Evolutionary conservation across 73 alveolate species (phyloP).

Genomic region (Halteria grandinella): DNA sequence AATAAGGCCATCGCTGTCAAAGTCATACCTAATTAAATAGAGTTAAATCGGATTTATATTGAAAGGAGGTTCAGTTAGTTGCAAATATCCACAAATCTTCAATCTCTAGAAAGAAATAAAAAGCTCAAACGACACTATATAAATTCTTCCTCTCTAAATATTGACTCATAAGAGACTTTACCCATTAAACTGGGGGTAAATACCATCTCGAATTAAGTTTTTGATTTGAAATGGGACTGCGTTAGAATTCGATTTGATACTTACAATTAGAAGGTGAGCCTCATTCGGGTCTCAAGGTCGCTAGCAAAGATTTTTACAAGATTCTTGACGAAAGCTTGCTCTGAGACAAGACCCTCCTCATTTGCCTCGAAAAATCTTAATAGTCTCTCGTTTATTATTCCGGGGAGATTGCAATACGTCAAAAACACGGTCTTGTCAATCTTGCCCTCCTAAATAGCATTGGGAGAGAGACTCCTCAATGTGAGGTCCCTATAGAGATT

Average conservation of each 20-base stretch:
- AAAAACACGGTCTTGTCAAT: constrained; percentile 51
- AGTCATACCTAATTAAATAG: constrained; percentile 54
- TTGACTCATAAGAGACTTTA: background rate
- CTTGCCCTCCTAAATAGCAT: background rate
- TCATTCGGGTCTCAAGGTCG: constrained; percentile 38
- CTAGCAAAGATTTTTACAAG: constrained; percentile 26
- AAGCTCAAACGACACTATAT: background rate
- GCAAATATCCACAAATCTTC: background rate
- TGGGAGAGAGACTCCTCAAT: background rate
- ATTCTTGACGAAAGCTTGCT: constrained; percentile 23
- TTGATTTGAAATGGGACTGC: background rate
- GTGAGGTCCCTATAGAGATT: background rate
- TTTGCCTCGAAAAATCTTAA: constrained; percentile 23
- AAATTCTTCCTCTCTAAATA: background rate
- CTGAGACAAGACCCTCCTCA: constrained; percentile 21
- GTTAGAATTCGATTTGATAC: too few relatives aligned
- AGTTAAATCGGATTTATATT: constrained; percentile 16
- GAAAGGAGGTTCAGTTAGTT: background rate
- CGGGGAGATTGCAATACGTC: constrained; percentile 42
- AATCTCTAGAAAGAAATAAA: background rate
- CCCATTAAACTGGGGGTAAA: background rate
- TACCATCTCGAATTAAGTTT: background rate
- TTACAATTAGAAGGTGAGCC: constrained; percentile 39
- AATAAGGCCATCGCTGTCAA: constrained; percentile 40
- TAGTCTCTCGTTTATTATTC: constrained; percentile 39